Conservation (phyloP, 2,329 filamentous ascomycete species). For the Trichoderma sp. region DNA sequence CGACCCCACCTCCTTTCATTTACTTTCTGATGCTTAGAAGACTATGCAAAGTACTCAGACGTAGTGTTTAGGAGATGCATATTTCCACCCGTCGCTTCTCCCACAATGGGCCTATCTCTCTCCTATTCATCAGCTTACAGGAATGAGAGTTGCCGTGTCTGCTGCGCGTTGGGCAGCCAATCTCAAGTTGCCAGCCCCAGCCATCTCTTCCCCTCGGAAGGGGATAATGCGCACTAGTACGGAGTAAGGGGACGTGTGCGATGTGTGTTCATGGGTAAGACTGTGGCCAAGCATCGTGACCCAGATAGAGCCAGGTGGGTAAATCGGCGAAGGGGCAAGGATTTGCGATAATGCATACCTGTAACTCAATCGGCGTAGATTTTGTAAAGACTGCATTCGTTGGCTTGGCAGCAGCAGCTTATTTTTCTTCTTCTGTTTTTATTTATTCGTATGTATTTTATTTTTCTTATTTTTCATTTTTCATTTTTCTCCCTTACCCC, state of each 20-base stretch:
- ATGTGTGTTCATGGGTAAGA: not conserved
- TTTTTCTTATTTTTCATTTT: not conserved
- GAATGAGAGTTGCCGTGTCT: not conserved
- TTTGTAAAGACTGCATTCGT: not conserved
- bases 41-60: not conserved
- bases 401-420: not conserved
- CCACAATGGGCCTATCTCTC: not conserved
- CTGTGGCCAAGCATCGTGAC: not conserved
- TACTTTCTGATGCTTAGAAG: not conserved
- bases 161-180: not conserved
- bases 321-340: slow-evolving; percentile 7
- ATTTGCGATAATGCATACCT: not conserved
- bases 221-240: not conserved
- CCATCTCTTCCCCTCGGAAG: not conserved
- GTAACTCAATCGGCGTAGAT: not conserved
- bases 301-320: slow-evolving; percentile 6
- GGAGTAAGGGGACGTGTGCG: not conserved
- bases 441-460: not conserved
- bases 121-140: not conserved
- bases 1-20: not conserved
- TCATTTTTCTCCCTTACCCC: not conserved
- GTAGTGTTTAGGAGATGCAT: not conserved
- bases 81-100: not conserved
- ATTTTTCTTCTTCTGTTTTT: not conserved
- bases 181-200: not conserved